These are phyloP conservation scores for Lipomyces yamadae DNA, from an alignment of 805 yeast genomes.

Conservation along the genomic window DNA sequence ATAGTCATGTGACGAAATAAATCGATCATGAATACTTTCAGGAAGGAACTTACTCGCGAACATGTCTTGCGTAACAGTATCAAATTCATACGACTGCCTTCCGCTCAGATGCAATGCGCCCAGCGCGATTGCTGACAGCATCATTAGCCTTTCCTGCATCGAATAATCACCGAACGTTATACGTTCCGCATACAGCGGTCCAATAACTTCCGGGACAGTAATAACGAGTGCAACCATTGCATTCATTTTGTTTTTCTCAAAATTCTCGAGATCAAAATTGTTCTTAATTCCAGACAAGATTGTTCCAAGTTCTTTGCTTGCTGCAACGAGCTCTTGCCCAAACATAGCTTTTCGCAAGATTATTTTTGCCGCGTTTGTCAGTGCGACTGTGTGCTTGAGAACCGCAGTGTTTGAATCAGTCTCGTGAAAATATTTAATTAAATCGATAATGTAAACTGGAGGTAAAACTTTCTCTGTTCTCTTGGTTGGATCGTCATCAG, in stretches of 20 bases:
- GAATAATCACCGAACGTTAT: conserved; percentile 73
- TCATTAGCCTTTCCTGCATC: conserved; percentile 71
- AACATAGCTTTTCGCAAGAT: conserved; percentile 65
- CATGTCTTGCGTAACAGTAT: conserved; percentile 3
- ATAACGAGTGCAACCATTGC: conserved; percentile 68
- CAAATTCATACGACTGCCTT: conserved; percentile 14
- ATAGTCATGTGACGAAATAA: conserved; percentile 42
- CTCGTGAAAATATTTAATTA: conserved; percentile 59
- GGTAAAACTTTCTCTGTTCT: conserved; percentile 47
- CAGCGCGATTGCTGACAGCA: conserved; percentile 70
- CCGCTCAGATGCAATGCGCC: conserved; percentile 66
- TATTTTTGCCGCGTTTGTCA: conserved; percentile 60
- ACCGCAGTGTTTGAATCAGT: conserved; percentile 52
- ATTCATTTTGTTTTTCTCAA: conserved; percentile 68
- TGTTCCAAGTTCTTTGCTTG: conserved; percentile 59
- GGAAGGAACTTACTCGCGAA: conserved; percentile 56
- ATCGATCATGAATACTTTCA: conserved; percentile 52
- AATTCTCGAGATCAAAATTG: conserved; percentile 59
- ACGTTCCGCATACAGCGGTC: conserved; percentile 46
- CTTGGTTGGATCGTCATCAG: conserved; percentile 59
- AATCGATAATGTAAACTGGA: conserved; percentile 76
- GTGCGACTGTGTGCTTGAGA: conserved; percentile 57
- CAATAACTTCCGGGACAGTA: conserved; percentile 55
- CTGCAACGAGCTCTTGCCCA: conserved; percentile 64
- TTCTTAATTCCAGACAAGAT: conserved; percentile 61